A percentile compares a stretch with the other conserved stretches of the same genome.
These are phyloP conservation scores for Amaranthus hypochondriacus DNA, from an alignment of 148 eudicot species.

Conservation along the genomic window DNA sequence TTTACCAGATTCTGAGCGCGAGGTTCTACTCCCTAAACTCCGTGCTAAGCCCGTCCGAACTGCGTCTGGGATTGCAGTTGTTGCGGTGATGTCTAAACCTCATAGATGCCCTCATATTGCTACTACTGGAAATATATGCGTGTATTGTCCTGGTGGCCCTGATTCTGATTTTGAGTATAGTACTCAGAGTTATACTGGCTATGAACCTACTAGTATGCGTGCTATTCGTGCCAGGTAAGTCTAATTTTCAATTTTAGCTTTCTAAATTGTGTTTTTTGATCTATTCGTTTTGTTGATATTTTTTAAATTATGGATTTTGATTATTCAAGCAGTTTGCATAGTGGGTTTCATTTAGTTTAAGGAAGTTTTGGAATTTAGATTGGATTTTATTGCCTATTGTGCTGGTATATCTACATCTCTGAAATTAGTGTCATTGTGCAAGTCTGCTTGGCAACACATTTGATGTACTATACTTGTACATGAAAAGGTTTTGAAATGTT, in stretches of 20 bases:
- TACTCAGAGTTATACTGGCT: slow-evolving; percentile 94
- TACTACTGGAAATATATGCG: slow-evolving; percentile 94
- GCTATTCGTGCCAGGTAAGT: slow-evolving; percentile 90
- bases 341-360: neutral
- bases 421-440: too few relatives aligned
- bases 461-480: too few relatives aligned
- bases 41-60: slow-evolving; percentile 90
- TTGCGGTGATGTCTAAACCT: slow-evolving; percentile 98
- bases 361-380: neutral
- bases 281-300: too few relatives aligned
- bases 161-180: slow-evolving; percentile 98
- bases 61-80: slow-evolving; percentile 92
- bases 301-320: neutral
- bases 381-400: neutral
- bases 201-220: slow-evolving; percentile 98
- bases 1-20: slow-evolving; percentile 72
- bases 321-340: neutral
- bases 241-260: neutral
- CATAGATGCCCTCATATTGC: slow-evolving; percentile 97
- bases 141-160: slow-evolving; percentile 96
- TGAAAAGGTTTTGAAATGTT: neutral
- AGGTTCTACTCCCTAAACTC: slow-evolving; percentile 67
- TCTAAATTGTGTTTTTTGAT: neutral
- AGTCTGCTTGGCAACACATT: too few relatives aligned
- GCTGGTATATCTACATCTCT: too few relatives aligned